Conservation (phyloP, 2,329 filamentous ascomycete species). For the Botrytis elliptica region DNA sequence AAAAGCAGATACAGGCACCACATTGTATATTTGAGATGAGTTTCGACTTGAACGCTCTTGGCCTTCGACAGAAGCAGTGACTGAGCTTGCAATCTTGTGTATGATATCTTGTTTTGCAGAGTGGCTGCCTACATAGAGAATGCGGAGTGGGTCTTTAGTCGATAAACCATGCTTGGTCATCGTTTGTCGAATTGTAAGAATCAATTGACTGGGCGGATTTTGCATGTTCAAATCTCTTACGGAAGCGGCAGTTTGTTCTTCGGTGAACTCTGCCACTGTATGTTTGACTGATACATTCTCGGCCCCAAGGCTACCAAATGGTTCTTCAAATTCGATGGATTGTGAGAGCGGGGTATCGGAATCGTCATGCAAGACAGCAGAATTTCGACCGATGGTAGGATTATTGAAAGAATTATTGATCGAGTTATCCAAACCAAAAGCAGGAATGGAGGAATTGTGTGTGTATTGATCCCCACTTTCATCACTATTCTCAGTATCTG, state of each 20-base stretch:
- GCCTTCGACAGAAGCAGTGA: conserved; percentile 43
- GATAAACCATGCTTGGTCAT: conserved; percentile 49
- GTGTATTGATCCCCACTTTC: conserved; percentile 38
- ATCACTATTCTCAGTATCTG: conserved; percentile 40
- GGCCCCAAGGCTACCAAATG: conserved; percentile 38
- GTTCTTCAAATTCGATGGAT: conserved; percentile 50
- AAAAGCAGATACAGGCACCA: conserved; percentile 51
- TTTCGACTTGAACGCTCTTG: conserved; percentile 38
- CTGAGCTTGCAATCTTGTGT: conserved; percentile 50
- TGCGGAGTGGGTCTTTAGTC: conserved; percentile 47
- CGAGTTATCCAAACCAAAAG: conserved; percentile 32
- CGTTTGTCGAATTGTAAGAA: conserved; percentile 48
- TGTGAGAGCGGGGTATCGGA: conserved; percentile 34
- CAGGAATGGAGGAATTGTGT: conserved; percentile 25
- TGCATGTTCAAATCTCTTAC: conserved; percentile 39
- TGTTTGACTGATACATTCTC: conserved; percentile 49
- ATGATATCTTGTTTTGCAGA: conserved; percentile 45
- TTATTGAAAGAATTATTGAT: conserved; percentile 35
- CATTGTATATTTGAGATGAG: conserved; percentile 50
- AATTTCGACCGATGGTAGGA: conserved; percentile 38
- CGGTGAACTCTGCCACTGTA: conserved; percentile 46
- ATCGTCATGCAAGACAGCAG: conserved; percentile 34
- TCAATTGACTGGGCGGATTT: conserved; percentile 41
- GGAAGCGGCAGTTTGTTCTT: conserved; percentile 43
- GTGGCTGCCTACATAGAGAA: conserved; percentile 50